Percentiles rank a stretch among this genome's conserved stretches.
Conservation (phyloP, 345 rosid genomes). For the Salix caprea region DNA sequence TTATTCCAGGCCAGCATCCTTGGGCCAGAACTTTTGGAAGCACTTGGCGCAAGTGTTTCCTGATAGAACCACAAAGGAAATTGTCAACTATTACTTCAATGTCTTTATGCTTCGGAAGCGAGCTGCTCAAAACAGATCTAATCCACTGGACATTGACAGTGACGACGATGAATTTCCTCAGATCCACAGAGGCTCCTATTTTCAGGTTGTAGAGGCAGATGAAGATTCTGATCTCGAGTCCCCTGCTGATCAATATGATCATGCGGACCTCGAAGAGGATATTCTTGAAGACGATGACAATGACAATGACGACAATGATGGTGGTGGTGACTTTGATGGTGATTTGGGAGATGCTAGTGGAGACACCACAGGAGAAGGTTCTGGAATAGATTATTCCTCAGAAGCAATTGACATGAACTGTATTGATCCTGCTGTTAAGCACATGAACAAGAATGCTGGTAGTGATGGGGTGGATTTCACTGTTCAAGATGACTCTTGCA, state of each 20-base stretch:
- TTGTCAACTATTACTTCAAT: slow-evolving; percentile 71
- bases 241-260: slow-evolving; percentile 29
- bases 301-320: slow-evolving; percentile 29
- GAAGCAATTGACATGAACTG: slow-evolving; percentile 12
- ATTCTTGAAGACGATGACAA: slow-evolving; percentile 5
- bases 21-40: slow-evolving; percentile 64
- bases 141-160: slow-evolving; percentile 50
- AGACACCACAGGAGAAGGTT: slow-evolving; percentile 25
- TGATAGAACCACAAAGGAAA: slow-evolving; percentile 48
- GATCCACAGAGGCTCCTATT: slow-evolving; percentile 16
- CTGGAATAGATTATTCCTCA: slow-evolving; percentile 19
- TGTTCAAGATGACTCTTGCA: slow-evolving; percentile 43
- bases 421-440: slow-evolving; percentile 14
- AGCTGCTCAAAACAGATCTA: slow-evolving; percentile 61
- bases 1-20: slow-evolving; percentile 53
- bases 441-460: slow-evolving; percentile 16
- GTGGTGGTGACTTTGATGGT: slow-evolving; percentile 6
- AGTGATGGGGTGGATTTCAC: slow-evolving; percentile 20
- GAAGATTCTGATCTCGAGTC: slow-evolving; percentile 58
- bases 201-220: slow-evolving; percentile 36
- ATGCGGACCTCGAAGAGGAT: slow-evolving; percentile 16
- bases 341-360: slow-evolving; percentile 2
- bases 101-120: slow-evolving; percentile 60
- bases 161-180: slow-evolving; percentile 76
- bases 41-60: slow-evolving; percentile 47